phyloP scores from a whole-genome alignment of 306 rosid genomes.

The Calophaca sinica region DNA sequence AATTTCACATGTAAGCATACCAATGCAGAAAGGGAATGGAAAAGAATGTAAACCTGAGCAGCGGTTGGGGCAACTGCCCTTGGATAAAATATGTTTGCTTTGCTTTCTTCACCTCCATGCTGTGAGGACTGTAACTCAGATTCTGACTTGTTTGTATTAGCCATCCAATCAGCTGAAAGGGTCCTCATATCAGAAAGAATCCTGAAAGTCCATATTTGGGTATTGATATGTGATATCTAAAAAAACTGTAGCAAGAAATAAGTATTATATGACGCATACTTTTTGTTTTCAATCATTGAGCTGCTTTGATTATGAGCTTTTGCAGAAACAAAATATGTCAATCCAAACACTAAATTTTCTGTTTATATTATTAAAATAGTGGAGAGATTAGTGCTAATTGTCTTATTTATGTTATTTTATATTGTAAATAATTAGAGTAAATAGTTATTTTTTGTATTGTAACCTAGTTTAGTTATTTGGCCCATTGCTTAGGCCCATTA shows the following conservation, averaged over 20 bases:
- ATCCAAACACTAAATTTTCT: conserved; percentile 4
- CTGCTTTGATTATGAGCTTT: background rate
- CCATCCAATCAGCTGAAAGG: conserved; percentile 99
- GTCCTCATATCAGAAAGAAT: conserved; percentile 99
- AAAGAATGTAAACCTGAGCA: conserved; percentile 75
- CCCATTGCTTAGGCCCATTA: too few species aligned
- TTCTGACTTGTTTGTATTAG: conserved; percentile 87
- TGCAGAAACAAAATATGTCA: background rate
- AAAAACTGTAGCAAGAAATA: conserved; percentile 3
- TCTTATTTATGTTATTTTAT: background rate
- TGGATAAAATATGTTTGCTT: conserved; percentile 80
- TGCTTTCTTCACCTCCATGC: conserved; percentile 96
- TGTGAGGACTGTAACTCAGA: conserved; percentile 79
- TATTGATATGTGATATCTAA: conserved; percentile 43
- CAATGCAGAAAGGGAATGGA: conserved; percentile 26
- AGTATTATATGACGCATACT: conserved; percentile 16
- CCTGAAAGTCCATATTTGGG: conserved; percentile 66
- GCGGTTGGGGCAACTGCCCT: conserved; percentile 98
- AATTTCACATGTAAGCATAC: background rate
- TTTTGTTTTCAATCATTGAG: conserved; percentile 38
- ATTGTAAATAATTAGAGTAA: too few species aligned
- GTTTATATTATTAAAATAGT: background rate
- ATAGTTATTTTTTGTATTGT: too few species aligned
- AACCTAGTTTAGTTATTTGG: too few species aligned
- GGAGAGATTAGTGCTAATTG: background rate